These are phyloP conservation scores for Wallacemonas collosoma DNA, from an alignment of 208 protist species.

Conservation along the genomic window DNA sequence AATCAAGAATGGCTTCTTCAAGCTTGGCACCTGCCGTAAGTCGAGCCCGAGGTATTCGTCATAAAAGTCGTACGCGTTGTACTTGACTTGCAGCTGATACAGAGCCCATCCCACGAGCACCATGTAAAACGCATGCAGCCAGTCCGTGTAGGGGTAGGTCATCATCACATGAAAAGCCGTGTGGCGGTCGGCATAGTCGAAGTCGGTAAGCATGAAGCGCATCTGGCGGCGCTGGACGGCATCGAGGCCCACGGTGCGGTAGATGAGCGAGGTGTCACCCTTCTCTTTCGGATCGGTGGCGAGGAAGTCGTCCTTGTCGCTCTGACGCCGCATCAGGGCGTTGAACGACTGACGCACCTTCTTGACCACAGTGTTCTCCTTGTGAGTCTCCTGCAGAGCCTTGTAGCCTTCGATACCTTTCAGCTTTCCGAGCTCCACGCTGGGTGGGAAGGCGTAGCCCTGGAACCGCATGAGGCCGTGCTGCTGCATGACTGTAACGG, in stretches of 20 bases:
- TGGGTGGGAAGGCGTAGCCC: slow-evolving; percentile 87
- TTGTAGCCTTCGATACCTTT: slow-evolving; percentile 43
- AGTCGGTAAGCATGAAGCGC: slow-evolving; percentile 87
- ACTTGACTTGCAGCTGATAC: slow-evolving; percentile 75
- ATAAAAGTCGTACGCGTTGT: slow-evolving; percentile 80
- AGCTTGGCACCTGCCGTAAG: slow-evolving; percentile 70
- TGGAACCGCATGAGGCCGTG: slow-evolving; percentile 80
- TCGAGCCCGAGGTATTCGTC: slow-evolving; percentile 89
- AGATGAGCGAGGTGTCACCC: slow-evolving; percentile 69
- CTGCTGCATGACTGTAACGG: slow-evolving; percentile 79
- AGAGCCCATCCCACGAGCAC: slow-evolving; percentile 60
- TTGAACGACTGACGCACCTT: slow-evolving; percentile 39
- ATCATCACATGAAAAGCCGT: slow-evolving; percentile 90
- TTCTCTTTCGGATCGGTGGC: slow-evolving; percentile 32
- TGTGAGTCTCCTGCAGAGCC: slow-evolving; percentile 28
- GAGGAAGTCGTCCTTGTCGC: slow-evolving; percentile 52
- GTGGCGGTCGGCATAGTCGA: slow-evolving; percentile 77
- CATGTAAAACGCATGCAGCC: slow-evolving; percentile 86
- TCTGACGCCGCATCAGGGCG: slow-evolving; percentile 37
- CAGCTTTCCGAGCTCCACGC: slow-evolving; percentile 73
- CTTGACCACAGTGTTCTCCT: slow-evolving; percentile 33
- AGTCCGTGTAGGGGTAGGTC: slow-evolving; percentile 91
- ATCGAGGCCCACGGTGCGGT: slow-evolving; percentile 67
- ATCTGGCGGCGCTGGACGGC: slow-evolving; percentile 84
- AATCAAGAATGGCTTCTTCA: slow-evolving; percentile 75